Conservation (phyloP, 306 rosid species). For the Prunus campanulata region DNA sequence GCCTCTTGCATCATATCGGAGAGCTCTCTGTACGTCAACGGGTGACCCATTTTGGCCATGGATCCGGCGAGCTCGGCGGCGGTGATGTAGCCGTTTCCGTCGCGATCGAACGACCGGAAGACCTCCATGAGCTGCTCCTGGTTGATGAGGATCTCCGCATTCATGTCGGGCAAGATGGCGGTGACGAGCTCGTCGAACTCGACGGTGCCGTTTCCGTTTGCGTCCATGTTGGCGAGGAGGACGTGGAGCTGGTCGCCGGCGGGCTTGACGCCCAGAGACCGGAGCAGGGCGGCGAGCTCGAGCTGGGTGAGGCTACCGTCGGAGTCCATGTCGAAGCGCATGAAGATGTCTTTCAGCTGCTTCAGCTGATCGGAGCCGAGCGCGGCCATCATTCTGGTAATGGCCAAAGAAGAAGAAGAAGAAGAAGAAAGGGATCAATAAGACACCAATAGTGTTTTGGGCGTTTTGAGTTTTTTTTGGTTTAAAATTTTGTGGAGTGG, state of each 20-base stretch:
- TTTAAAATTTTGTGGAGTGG: background rate
- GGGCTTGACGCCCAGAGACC: slow-evolving; percentile 77
- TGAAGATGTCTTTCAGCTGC: slow-evolving; percentile 68
- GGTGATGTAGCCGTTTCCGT: slow-evolving; percentile 78
- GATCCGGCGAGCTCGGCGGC: slow-evolving; percentile 78
- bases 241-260: slow-evolving; percentile 60
- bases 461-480: background rate
- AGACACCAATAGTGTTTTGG: background rate
- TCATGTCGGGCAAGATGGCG: slow-evolving; percentile 58
- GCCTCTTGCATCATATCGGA: slow-evolving; percentile 71
- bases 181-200: slow-evolving; percentile 69
- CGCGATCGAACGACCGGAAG: slow-evolving; percentile 71
- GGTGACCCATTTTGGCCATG: slow-evolving; percentile 89
- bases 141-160: slow-evolving; percentile 47
- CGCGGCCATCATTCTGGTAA: slow-evolving; percentile 25
- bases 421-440: background rate
- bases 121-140: slow-evolving; percentile 77
- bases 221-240: slow-evolving; percentile 61
- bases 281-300: slow-evolving; percentile 83
- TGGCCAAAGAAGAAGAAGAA: background rate
- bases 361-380: slow-evolving; percentile 49
- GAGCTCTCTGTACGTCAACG: slow-evolving; percentile 61
- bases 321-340: slow-evolving; percentile 77
- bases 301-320: slow-evolving; percentile 91
- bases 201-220: slow-evolving; percentile 63